A percentile compares a stretch with the other conserved stretches of the same genome.
phyloP scores from a whole-genome alignment of 768 basidiomycete species.

The Neoboletus magnificus region DNA sequence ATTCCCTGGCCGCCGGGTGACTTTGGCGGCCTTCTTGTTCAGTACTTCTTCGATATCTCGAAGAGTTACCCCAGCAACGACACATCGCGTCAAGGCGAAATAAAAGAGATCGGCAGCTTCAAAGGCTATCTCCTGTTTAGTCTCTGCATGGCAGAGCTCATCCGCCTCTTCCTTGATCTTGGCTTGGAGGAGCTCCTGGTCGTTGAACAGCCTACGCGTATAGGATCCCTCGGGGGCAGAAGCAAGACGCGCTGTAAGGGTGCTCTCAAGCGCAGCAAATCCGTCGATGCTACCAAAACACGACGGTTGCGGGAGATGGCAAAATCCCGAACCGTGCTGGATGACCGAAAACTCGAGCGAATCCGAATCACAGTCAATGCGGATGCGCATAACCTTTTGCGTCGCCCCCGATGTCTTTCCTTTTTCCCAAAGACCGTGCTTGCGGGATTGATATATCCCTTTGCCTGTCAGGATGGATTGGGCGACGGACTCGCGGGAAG shows the following conservation, averaged over 20 bases:
- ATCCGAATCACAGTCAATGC: conserved; percentile 89
- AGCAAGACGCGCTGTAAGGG: conserved; percentile 64
- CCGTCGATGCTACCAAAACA: conserved; percentile 89
- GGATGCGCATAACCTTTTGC: conserved; percentile 81
- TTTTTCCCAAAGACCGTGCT: conserved; percentile 95
- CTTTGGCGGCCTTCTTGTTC: conserved; percentile 80
- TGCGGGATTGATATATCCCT: conserved; percentile 95
- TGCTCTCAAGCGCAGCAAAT: conserved; percentile 75
- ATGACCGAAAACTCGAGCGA: conserved; percentile 87
- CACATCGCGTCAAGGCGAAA: conserved; percentile 84
- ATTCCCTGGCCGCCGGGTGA: conserved; percentile 85
- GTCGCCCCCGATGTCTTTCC: conserved; percentile 95
- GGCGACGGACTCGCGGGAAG: conserved; percentile 78
- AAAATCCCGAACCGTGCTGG: conserved; percentile 90
- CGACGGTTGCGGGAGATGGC: conserved; percentile 81
- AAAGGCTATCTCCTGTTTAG: conserved; percentile 81
- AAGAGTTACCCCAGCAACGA: conserved; percentile 76
- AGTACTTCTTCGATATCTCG: conserved; percentile 81
- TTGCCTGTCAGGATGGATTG: conserved; percentile 86
- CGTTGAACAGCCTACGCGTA: conserved; percentile 81
- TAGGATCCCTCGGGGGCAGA: conserved; percentile 90
- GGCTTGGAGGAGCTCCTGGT: conserved; percentile 74
- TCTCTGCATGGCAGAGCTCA: conserved; percentile 83
- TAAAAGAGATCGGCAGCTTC: conserved; percentile 96
- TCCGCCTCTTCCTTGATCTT: conserved; percentile 99